Conservation (phyloP, 805 yeast genomes). For the Candida argentea region DNA sequence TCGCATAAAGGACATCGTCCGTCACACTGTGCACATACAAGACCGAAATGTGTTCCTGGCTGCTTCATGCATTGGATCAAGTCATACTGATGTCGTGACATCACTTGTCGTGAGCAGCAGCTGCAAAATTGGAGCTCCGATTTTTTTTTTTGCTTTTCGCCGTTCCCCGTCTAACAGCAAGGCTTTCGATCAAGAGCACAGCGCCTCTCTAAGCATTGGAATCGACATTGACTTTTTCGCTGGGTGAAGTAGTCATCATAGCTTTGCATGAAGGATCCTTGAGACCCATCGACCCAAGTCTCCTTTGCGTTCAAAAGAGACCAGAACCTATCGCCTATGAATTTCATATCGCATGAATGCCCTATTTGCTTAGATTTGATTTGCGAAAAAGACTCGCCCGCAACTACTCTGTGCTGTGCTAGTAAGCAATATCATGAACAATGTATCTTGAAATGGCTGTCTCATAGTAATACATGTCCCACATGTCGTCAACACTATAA, state of each 20-base stretch:
- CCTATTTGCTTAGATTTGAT: constrained; percentile 46
- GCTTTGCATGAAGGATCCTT: too few relatives aligned
- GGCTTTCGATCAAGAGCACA: too few relatives aligned
- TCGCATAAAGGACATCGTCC: constrained; percentile 90
- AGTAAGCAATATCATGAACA: constrained; percentile 35
- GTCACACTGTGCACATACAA: constrained; percentile 76
- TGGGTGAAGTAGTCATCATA: too few relatives aligned
- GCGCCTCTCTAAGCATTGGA: too few relatives aligned
- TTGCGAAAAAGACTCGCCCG: constrained; percentile 4
- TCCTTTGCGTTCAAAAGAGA: too few relatives aligned
- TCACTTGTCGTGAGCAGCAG: constrained; percentile 11
- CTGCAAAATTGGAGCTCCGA: not conserved
- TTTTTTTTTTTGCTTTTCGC: not conserved
- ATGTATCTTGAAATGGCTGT: constrained; percentile 51
- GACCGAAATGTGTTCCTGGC: constrained; percentile 67
- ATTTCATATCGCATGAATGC: constrained; percentile 27
- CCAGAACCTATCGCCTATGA: too few relatives aligned
- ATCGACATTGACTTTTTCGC: too few relatives aligned
- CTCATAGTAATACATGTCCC: constrained; percentile 50
- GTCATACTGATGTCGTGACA: constrained; percentile 90
- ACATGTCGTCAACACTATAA: constrained; percentile 44
- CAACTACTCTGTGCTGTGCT: constrained; percentile 7
- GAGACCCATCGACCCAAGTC: too few relatives aligned
- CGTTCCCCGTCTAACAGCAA: too few relatives aligned
- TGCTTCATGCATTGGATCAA: constrained; percentile 74